Evolutionary conservation across 176 grass and related monocot species (phyloP).

Genomic region (Pharus latifolius): DNA sequence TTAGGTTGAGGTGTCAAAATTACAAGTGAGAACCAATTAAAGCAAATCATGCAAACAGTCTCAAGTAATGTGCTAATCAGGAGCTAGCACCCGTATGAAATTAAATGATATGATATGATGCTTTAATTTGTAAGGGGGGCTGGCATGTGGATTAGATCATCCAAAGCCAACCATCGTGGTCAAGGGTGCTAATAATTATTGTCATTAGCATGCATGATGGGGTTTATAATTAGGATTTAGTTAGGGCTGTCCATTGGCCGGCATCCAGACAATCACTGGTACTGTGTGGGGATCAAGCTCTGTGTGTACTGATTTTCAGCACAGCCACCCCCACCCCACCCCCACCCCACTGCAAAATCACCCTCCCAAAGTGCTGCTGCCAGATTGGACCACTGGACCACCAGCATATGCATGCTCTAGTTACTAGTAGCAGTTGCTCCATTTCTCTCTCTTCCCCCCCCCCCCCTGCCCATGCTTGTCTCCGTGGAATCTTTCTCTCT

Average conservation of each 20-base stretch:
- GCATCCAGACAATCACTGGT: constrained; percentile 32
- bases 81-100: background rate
- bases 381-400: constrained; percentile 14
- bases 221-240: too few relatives aligned
- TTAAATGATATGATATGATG: constrained; percentile 18
- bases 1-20: constrained; percentile 4
- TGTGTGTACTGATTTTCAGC: constrained; percentile 25
- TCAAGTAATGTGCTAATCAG: constrained; percentile 4
- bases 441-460: background rate
- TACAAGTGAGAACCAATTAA: constrained; percentile 1
- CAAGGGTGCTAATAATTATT: constrained; percentile 27
- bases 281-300: constrained; percentile 19
- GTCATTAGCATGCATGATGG: constrained; percentile 23
- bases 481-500: constrained; percentile 22
- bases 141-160: constrained; percentile 37
- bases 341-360: constrained; percentile 24
- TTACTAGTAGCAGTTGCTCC: background rate
- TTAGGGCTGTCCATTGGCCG: constrained; percentile 19
- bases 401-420: background rate
- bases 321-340: background rate
- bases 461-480: constrained; percentile 16
- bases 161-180: constrained; percentile 20
- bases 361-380: constrained; percentile 17
- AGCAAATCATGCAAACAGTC: constrained; percentile 23
- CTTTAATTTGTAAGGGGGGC: background rate